Conservation (phyloP, 805 yeast species). For the Pichia scutulata region DNA sequence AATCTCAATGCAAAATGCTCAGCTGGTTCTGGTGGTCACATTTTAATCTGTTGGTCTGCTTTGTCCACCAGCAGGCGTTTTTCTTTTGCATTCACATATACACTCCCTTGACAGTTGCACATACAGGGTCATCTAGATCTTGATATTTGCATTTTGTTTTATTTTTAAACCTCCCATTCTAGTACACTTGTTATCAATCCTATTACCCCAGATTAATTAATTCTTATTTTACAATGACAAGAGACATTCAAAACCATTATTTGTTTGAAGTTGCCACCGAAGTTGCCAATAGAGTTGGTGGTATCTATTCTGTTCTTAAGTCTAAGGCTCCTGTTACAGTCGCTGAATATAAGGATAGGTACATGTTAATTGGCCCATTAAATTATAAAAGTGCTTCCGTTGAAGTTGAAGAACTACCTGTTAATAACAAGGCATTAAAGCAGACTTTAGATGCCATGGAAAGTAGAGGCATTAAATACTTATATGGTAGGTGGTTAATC, state of each 20-base stretch:
- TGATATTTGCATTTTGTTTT: too few species aligned
- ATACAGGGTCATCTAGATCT: background rate
- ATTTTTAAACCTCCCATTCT: background rate
- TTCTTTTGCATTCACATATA: background rate
- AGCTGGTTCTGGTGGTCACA: background rate
- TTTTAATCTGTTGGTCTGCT: background rate
- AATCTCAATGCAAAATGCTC: background rate
- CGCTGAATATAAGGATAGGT: conserved; percentile 83
- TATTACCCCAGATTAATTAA: conserved; percentile 1
- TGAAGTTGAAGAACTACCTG: conserved; percentile 70
- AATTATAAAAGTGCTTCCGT: conserved; percentile 66
- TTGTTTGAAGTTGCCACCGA: conserved; percentile 94
- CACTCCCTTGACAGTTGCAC: background rate
- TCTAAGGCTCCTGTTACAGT: conserved; percentile 96
- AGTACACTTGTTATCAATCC: background rate
- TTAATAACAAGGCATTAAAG: conserved; percentile 40
- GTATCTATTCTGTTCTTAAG: conserved; percentile 92
- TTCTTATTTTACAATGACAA: conserved; percentile 38
- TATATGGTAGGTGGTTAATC: conserved; percentile 93
- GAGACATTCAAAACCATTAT: conserved; percentile 83
- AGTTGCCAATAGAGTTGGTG: conserved; percentile 96
- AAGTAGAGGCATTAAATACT: conserved; percentile 68
- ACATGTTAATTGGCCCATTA: conserved; percentile 81
- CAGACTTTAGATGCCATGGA: conserved; percentile 71
- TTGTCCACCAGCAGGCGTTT: background rate